These are phyloP conservation scores for Pachysandra terminalis DNA, from an alignment of 164 flowering plant species.

Conservation along the genomic window DNA sequence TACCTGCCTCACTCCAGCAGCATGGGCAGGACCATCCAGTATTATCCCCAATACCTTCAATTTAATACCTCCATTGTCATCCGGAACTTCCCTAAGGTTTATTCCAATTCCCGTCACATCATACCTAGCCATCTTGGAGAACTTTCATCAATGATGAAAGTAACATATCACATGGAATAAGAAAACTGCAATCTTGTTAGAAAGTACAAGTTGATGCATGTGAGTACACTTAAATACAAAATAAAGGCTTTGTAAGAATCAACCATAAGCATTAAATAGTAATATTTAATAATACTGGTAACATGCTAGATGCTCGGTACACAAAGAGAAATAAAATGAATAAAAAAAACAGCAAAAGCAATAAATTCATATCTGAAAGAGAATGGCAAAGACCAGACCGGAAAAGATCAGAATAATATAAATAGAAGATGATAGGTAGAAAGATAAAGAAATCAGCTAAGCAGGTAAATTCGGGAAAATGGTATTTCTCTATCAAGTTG, in stretches of 20 bases:
- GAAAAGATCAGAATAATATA: not conserved
- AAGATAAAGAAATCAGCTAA: not conserved
- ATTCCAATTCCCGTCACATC: conserved; percentile 95
- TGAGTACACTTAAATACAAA: not conserved
- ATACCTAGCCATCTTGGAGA: conserved; percentile 94
- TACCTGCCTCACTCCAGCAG: conserved; percentile 96
- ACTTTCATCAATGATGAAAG: conserved; percentile 50
- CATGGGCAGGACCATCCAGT: conserved; percentile 88
- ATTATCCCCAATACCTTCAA: conserved; percentile 83
- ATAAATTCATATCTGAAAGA: not conserved
- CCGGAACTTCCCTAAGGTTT: conserved; percentile 83
- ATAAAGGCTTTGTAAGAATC: not conserved
- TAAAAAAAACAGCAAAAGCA: not conserved
- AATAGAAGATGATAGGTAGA: not conserved
- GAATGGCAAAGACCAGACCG: not conserved
- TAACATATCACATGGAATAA: conserved; percentile 34
- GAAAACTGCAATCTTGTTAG: conserved; percentile 34
- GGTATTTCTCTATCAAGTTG: not conserved
- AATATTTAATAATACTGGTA: not conserved
- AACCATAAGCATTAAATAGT: not conserved
- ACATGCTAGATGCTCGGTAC: not conserved
- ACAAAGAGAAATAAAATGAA: not conserved
- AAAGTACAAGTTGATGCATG: conserved; percentile 14
- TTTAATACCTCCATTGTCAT: conserved; percentile 55
- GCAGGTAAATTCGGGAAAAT: too few relatives aligned